Evolutionary conservation across 2,329 filamentous ascomycete species (phyloP).

Genomic region (Botrytis byssoidea): DNA sequence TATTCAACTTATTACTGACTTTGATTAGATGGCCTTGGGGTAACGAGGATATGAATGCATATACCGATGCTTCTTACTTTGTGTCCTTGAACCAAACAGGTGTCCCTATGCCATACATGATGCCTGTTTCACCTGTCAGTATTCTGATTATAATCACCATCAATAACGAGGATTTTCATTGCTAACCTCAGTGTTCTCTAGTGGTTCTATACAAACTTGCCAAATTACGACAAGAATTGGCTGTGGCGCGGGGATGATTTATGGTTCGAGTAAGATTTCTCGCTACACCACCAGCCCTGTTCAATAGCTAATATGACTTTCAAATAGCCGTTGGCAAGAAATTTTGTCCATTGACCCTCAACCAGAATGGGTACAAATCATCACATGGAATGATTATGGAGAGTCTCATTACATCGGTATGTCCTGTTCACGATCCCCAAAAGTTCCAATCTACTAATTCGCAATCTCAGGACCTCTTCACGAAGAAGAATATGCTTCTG

Average conservation of each 20-base stretch:
- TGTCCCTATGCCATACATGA: background rate
- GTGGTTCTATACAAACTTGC: constrained; percentile 10
- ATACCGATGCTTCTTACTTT: constrained; percentile 2
- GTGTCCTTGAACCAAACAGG: background rate
- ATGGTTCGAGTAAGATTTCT: background rate
- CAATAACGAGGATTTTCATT: background rate
- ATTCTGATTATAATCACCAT: background rate
- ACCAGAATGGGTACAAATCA: background rate
- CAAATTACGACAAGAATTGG: constrained; percentile 2
- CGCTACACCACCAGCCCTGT: background rate
- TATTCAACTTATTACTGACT: background rate
- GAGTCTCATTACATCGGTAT: constrained; percentile 12
- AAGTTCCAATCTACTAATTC: background rate
- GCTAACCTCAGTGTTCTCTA: background rate
- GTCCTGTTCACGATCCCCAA: background rate
- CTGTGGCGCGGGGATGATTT: constrained; percentile 5
- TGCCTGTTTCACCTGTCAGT: constrained; percentile 1
- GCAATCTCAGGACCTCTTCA: background rate
- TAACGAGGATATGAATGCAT: background rate
- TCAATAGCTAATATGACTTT: background rate
- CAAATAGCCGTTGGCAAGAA: background rate
- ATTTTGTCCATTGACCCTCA: constrained; percentile 1
- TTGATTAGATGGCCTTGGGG: constrained; percentile 11
- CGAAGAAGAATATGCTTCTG: background rate
- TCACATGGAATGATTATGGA: constrained; percentile 11